Base-by-base conservation (phyloP, 345 rosid species). In the Boechera divaricarpa region DNA sequence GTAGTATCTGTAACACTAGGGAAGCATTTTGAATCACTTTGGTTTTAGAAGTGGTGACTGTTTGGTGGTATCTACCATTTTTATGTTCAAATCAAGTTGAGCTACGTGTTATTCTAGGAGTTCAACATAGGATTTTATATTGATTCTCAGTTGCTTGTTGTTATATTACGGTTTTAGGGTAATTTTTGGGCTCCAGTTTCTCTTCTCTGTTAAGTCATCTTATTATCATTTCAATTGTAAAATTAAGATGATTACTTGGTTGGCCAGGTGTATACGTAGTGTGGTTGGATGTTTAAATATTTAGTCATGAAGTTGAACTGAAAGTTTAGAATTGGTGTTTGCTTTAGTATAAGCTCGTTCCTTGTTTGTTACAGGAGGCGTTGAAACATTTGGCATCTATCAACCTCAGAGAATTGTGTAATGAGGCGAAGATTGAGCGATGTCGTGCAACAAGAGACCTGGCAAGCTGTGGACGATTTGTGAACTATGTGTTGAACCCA, bases 401-500 rank as follows among this genome's bases (percentile, higher is more conserved):
- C 16, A 93, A 91, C 71, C 89, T 90, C 72, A 82, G 83, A 47
- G 96, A 93, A 60, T 75, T 95, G 75, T 82, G 92, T 71, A 86
- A 86, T 36, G 98, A 96, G 81, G 99, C 94, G 0, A 96, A 93
- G 80, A 80, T 86, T 54, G 99, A 96, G 85, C 81, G 70, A 1
- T 96, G 99, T 57, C 84, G 99, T 39, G 99, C 98, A n/a, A 83
- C 95, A 69, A 91, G 99, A 75, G 96, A 96, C 84, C 82, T 93
- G 84, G 79, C 94, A 63, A 89, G 97, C 74, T 93, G 99, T 47
- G 98, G 92, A 32, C 85, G 91, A 45, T 85, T 78, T 72, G 99
- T 93, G 16, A 86, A 85, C 61, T 70, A 85, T 82, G 88, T 83
- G 16, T 77, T 96, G 71, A 86, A 64, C 75, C 83, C 96, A 2